Base-by-base conservation (phyloP, 2,329 filamentous ascomycete genomes). In the Periconia macrospinosa region DNA sequence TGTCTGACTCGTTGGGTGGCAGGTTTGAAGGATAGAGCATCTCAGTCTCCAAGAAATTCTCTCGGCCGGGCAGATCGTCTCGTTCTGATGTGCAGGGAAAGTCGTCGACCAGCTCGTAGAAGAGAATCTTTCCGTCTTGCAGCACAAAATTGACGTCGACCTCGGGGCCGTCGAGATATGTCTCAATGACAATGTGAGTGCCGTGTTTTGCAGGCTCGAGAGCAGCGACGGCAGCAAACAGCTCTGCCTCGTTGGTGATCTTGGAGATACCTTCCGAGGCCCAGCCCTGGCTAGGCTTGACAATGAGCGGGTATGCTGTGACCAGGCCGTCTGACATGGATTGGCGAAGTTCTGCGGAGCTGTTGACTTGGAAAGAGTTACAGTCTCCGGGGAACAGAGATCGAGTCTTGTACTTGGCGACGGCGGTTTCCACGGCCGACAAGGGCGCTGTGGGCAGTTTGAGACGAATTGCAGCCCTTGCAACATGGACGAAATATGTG, bases 251-350 rank as follows among this genome's bases (percentile, higher is more conserved):
- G 47, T 69, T 60, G 27, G 59, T 40, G 6, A 71, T 71, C 47
- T 66, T 71, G 37, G 55, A 53, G 7, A 78, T 75, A 17, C 73
- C 63, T 27, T 73, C 66, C 13, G 60, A 68, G 41, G 54, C 58
- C 62, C 70, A 71, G 3, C 73, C 75, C 1, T 51, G 59, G 30
- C 63, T 67, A 0, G 76, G 75, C 59, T 77, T 77, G 17, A 76
- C 68, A 41, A 77, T 69, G 8, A 75, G 48, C 3, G 55, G 55
- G 45, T 45, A 53, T n/a, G n/a, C n/a, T n/a, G n/a, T n/a, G n/a
- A n/a, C n/a, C n/a, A n/a, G n/a, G n/a, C n/a, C n/a, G n/a, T n/a
- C n/a, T n/a, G n/a, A n/a, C n/a, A 40, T 35, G 41, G 27, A 45
- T 45, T 45, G 23, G 27, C 49, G 42, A 51, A 46, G 41, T 51